phyloP scores from a whole-genome alignment of 1,139 yeast species.

The Arxiozyma slooffiae region DNA sequence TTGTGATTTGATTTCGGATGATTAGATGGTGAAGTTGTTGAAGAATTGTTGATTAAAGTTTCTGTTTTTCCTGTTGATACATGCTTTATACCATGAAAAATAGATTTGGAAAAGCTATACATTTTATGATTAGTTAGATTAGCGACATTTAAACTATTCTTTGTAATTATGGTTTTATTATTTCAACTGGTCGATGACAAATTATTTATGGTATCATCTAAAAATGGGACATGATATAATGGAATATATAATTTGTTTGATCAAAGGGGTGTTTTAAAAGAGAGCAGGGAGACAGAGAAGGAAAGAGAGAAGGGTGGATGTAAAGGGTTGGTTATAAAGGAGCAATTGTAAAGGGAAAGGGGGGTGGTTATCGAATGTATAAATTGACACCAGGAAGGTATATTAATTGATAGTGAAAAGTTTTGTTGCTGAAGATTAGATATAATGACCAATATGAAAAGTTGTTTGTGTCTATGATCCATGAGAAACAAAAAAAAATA shows the following conservation, averaged over 20 bases:
- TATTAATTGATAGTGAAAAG: too few species aligned
- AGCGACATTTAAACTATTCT: neutral
- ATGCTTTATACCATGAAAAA: neutral
- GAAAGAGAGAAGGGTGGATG: neutral
- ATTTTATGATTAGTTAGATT: neutral
- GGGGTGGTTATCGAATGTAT: too few species aligned
- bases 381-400: too few species aligned
- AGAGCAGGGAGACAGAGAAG: neutral
- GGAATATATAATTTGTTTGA: neutral
- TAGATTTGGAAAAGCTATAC: neutral
- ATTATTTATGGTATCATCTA: neutral
- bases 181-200: neutral
- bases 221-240: neutral
- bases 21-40: neutral
- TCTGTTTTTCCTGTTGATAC: neutral
- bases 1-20: too few species aligned
- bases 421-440: too few species aligned
- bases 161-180: neutral
- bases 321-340: neutral
- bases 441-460: too few species aligned
- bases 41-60: neutral
- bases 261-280: neutral
- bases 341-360: neutral
- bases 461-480: too few species aligned
- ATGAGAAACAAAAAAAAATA: too few species aligned